These are phyloP conservation scores for Lupinus albus DNA, from an alignment of 306 rosid genomes.

Conservation along the genomic window DNA sequence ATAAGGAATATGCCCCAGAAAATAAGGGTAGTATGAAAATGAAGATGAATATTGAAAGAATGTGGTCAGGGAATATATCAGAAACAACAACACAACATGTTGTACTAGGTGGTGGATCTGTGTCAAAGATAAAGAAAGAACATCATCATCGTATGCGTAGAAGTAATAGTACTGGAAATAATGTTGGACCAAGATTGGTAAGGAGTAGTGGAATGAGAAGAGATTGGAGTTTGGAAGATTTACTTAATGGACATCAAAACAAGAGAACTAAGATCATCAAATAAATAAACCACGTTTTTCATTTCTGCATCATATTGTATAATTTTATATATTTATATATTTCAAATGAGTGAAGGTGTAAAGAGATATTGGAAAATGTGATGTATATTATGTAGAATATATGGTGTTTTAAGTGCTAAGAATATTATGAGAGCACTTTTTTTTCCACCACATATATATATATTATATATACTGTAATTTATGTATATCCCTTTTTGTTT, in stretches of 20 bases:
- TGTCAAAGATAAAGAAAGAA: slow-evolving; percentile 8
- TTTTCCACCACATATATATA: slow-evolving; percentile 21
- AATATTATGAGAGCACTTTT: not conserved
- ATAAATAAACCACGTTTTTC: too few relatives aligned
- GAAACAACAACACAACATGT: slow-evolving; percentile 29
- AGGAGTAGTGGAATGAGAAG: slow-evolving; percentile 78
- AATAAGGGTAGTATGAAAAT: not conserved
- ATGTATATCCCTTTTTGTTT: not conserved
- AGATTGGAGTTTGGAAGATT: slow-evolving; percentile 78
- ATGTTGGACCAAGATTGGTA: slow-evolving; percentile 51
- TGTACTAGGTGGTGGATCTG: not conserved
- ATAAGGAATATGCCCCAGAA: slow-evolving; percentile 16
- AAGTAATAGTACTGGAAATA: slow-evolving; percentile 29
- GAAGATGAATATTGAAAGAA: slow-evolving; percentile 41
- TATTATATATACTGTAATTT: too few relatives aligned
- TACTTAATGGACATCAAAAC: slow-evolving; percentile 35
- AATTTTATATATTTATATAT: not conserved
- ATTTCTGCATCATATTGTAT: slow-evolving; percentile 4
- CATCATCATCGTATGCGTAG: too few relatives aligned
- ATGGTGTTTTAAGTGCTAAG: slow-evolving; percentile 15
- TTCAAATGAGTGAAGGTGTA: slow-evolving; percentile 12
- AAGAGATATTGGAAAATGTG: not conserved
- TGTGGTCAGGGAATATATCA: slow-evolving; percentile 61
- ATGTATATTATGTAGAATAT: not conserved
- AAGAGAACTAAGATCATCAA: slow-evolving; percentile 36